Evolutionary conservation across 306 rosid genomes (phyloP).

Genomic region (Geum urbanum): DNA sequence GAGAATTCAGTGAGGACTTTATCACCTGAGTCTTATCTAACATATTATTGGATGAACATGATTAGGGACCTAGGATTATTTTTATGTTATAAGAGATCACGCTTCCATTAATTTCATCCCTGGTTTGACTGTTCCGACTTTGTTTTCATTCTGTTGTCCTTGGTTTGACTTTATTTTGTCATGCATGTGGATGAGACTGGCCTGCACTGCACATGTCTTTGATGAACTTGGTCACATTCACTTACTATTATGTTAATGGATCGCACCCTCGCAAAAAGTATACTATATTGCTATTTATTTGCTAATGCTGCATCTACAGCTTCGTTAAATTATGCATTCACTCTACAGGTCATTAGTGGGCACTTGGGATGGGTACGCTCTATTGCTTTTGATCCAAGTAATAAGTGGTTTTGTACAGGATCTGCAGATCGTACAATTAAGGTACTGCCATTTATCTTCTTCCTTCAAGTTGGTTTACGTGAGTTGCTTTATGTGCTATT

Average conservation of each 20-base stretch:
- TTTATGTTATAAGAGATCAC: not conserved
- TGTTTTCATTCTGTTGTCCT: not conserved
- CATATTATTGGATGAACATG: not conserved
- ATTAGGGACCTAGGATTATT: not conserved
- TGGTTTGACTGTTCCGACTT: not conserved
- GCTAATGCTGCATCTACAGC: not conserved
- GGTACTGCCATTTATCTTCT: constrained; percentile 45
- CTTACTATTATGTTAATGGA: not conserved
- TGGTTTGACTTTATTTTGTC: not conserved
- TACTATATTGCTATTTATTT: not conserved
- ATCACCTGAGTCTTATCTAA: not conserved
- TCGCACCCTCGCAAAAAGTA: not conserved
- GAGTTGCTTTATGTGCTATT: constrained; percentile 13
- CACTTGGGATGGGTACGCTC: constrained; percentile 99
- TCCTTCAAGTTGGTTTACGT: constrained; percentile 2
- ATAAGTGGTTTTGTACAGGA: constrained; percentile 96
- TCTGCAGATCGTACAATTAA: constrained; percentile 99
- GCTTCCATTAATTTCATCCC: constrained; percentile 6
- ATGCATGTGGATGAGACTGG: not conserved
- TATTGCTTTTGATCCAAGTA: constrained; percentile 94
- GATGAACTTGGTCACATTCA: not conserved
- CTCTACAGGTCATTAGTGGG: constrained; percentile 83
- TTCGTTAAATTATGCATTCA: constrained; percentile 14
- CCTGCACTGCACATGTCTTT: not conserved
- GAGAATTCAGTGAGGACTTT: constrained; percentile 14